Evolutionary conservation across 163 green algal species (phyloP).

Genomic region (Picocystis sp.): DNA sequence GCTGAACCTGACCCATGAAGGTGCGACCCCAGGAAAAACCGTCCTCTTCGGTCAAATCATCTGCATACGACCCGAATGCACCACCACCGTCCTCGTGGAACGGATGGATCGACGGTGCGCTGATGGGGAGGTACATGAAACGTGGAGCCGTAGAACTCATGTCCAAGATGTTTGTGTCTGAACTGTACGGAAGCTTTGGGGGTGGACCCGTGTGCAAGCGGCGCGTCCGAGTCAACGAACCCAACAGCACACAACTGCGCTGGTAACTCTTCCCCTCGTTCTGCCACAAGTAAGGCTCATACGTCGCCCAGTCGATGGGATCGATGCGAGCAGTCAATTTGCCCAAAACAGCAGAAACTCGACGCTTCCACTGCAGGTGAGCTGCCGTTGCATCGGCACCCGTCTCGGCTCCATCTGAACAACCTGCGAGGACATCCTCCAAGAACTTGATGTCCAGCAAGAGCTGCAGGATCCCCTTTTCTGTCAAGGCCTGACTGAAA

Average conservation of each 20-base stretch:
- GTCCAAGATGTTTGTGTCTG: slow-evolving; percentile 61
- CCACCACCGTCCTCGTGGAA: too few relatives aligned
- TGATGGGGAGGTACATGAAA: slow-evolving; percentile 82
- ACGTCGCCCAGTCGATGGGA: slow-evolving; percentile 93
- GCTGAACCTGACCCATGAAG: too few relatives aligned
- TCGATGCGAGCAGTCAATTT: slow-evolving; percentile 39
- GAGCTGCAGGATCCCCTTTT: slow-evolving; percentile 69
- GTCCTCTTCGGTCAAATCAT: too few relatives aligned
- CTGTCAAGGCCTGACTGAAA: slow-evolving; percentile 9
- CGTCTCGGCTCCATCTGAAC: slow-evolving; percentile 15
- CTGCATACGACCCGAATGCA: too few relatives aligned
- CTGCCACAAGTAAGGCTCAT: slow-evolving; percentile 66
- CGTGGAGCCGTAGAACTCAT: slow-evolving; percentile 39
- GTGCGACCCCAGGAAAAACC: too few relatives aligned
- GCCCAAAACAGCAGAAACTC: slow-evolving; percentile 1
- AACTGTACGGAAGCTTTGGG: slow-evolving; percentile 7
- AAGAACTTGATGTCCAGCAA: slow-evolving; percentile 60
- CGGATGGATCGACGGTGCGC: too few relatives aligned
- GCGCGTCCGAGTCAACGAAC: slow-evolving; percentile 31
- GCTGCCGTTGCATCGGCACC: slow-evolving; percentile 25
- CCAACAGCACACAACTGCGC: slow-evolving; percentile 46
- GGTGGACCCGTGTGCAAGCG: slow-evolving; percentile 15
- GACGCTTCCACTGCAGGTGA: slow-evolving; percentile 22
- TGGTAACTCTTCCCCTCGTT: slow-evolving; percentile 43
- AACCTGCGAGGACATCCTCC: slow-evolving; percentile 37